Evolutionary conservation across 805 yeast genomes (phyloP).

Genomic region (Wickerhamia fluorescens): DNA sequence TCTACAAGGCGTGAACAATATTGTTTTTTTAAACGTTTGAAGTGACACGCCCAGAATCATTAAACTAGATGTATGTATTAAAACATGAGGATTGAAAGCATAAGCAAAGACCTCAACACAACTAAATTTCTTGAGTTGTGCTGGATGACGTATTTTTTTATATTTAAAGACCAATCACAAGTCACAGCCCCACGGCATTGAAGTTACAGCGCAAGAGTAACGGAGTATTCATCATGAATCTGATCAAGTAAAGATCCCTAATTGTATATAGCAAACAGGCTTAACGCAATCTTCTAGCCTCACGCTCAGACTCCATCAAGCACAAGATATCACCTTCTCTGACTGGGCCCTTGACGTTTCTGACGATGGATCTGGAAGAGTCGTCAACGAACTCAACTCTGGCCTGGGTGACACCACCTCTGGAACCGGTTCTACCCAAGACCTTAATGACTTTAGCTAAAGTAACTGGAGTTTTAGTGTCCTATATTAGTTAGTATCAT

Average conservation of each 20-base stretch:
- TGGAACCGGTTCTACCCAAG: constrained; percentile 99
- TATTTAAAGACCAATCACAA: too few species aligned
- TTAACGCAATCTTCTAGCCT: constrained; percentile 93
- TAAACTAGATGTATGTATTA: too few species aligned
- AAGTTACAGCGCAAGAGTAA: too few species aligned
- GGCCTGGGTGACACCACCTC: constrained; percentile 99
- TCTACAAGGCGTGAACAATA: too few species aligned
- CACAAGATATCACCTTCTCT: constrained; percentile 98
- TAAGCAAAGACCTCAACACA: too few species aligned
- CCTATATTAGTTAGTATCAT: constrained; percentile 17
- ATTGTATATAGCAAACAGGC: constrained; percentile 4
- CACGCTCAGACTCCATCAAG: constrained; percentile 99
- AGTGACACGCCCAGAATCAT: too few species aligned
- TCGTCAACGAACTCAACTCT: constrained; percentile 96
- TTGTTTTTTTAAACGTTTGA: too few species aligned
- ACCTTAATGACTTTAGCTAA: constrained; percentile 99
- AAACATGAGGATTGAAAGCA: too few species aligned
- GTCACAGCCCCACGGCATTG: too few species aligned
- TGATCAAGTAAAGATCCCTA: not conserved
- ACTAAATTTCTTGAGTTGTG: too few species aligned
- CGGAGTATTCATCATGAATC: too few species aligned
- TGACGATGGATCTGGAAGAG: constrained; percentile 90
- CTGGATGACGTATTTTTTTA: too few species aligned
- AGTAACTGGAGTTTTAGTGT: constrained; percentile 87
- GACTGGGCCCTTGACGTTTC: constrained; percentile 97